A percentile compares a stretch with the other conserved stretches of the same genome.
Evolutionary conservation across 768 basidiomycete species (phyloP).

Genomic region (Tephrocybe sp.): DNA sequence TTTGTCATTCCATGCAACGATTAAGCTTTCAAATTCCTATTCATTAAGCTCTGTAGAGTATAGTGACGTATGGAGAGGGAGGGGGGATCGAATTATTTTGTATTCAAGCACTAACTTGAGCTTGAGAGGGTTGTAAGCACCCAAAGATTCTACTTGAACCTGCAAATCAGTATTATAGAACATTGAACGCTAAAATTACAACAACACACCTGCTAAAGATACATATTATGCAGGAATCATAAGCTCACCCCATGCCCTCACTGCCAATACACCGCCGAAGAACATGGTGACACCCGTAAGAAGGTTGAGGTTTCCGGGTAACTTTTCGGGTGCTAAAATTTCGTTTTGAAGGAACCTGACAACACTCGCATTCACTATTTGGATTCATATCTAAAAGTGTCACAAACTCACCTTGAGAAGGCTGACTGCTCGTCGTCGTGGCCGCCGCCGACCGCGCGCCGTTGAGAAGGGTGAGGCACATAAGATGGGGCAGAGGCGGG

Average conservation of each 20-base stretch:
- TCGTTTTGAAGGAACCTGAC: conserved; percentile 56
- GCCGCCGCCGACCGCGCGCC: conserved; percentile 47
- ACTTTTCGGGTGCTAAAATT: conserved; percentile 52
- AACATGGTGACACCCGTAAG: conserved; percentile 66
- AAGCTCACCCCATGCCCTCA: conserved; percentile 77
- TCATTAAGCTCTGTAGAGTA: neutral
- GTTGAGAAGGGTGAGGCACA: conserved; percentile 46
- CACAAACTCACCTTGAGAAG: conserved; percentile 42
- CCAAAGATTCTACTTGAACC: neutral
- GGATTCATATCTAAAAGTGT: conserved; percentile 25
- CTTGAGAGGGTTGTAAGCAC: neutral
- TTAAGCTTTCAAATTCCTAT: neutral
- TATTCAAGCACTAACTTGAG: neutral
- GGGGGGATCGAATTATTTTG: neutral
- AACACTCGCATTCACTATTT: neutral
- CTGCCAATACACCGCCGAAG: conserved; percentile 64
- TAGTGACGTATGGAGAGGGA: neutral
- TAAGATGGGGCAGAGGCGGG: conserved; percentile 53
- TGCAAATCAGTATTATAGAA: neutral
- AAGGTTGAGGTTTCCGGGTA: conserved; percentile 73
- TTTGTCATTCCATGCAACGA: too few species aligned
- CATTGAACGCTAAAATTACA: neutral
- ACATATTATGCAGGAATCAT: conserved; percentile 61
- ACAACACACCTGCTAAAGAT: conserved; percentile 2
- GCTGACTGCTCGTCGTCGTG: conserved; percentile 70